Percentiles rank a stretch among this genome's conserved stretches.
Evolutionary conservation across 106 monocot genomes (phyloP).

Genomic region (Triglochin maritima): DNA sequence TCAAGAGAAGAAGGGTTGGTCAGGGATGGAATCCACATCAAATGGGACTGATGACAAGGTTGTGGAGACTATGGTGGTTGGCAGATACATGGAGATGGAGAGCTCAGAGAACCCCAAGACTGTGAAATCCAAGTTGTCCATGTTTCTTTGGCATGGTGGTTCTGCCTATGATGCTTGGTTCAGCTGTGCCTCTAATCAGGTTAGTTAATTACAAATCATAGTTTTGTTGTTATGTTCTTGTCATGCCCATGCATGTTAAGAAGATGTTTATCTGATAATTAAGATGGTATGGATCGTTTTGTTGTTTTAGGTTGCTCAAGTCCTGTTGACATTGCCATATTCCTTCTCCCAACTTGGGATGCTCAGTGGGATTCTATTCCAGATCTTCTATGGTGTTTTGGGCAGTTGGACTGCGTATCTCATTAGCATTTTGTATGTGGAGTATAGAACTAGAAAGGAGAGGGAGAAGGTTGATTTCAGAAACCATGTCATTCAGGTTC

Average conservation of each 20-base stretch:
- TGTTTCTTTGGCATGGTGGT: conserved; percentile 46
- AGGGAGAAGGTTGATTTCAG: conserved; percentile 29
- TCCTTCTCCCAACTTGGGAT: conserved; percentile 40
- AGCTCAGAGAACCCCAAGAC: conserved; percentile 6
- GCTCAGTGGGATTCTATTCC: conserved; percentile 32
- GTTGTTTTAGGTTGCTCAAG: conserved; percentile 23
- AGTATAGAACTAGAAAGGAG: conserved; percentile 26
- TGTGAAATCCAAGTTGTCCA: conserved; percentile 18
- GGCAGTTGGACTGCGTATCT: conserved; percentile 31
- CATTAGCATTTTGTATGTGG: conserved; percentile 20
- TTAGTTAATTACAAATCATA: neutral
- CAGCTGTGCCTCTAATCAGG: conserved; percentile 45
- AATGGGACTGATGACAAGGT: conserved; percentile 19
- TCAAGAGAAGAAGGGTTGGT: neutral
- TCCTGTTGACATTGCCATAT: conserved; percentile 30
- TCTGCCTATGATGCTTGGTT: conserved; percentile 39
- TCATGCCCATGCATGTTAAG: neutral
- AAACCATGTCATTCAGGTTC: conserved; percentile 29
- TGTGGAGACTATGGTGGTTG: conserved; percentile 19
- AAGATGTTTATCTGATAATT: too few relatives aligned
- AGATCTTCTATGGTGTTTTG: conserved; percentile 30
- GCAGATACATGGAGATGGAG: conserved; percentile 23
- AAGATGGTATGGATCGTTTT: neutral
- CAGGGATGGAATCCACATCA: conserved; percentile 10
- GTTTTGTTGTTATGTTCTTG: neutral